These are phyloP conservation scores for Copromyces sp. DNA, from an alignment of 495 filamentous ascomycete species.

Conservation along the genomic window DNA sequence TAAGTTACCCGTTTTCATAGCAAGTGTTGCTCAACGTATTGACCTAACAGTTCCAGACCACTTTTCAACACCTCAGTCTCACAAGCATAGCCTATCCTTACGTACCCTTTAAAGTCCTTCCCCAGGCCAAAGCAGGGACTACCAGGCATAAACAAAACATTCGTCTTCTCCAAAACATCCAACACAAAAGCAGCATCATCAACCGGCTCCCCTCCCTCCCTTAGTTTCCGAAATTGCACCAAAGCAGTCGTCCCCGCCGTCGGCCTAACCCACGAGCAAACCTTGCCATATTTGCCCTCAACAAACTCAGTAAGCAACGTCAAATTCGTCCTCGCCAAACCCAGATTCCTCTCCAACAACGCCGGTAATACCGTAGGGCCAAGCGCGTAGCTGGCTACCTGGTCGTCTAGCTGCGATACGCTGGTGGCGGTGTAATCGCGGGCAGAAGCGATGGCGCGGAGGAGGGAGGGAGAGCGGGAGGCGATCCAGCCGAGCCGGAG, in stretches of 20 bases:
- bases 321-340: slow-evolving; percentile 62
- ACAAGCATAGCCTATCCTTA: slow-evolving; percentile 71
- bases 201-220: slow-evolving; percentile 50
- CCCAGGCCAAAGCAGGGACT: slow-evolving; percentile 63
- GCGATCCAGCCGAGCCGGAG: slow-evolving; percentile 80
- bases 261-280: slow-evolving; percentile 63
- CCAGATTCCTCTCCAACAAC: slow-evolving; percentile 58
- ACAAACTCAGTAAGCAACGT: slow-evolving; percentile 59
- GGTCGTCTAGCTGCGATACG: slow-evolving; percentile 73
- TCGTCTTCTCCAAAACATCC: slow-evolving; percentile 54
- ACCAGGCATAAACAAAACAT: slow-evolving; percentile 74
- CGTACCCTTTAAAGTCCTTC: slow-evolving; percentile 63
- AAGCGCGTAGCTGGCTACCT: slow-evolving; percentile 66
- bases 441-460: slow-evolving; percentile 54
- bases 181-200: slow-evolving; percentile 66
- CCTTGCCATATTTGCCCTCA: slow-evolving; percentile 43
- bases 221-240: slow-evolving; percentile 46
- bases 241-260: slow-evolving; percentile 78
- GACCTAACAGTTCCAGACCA: slow-evolving; percentile 50
- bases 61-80: slow-evolving; percentile 58
- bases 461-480: slow-evolving; percentile 49
- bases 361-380: slow-evolving; percentile 50
- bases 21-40: slow-evolving; percentile 44
- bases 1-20: not conserved
- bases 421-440: slow-evolving; percentile 83